Percentiles rank a stretch among this genome's conserved stretches.
Conservation (phyloP, 768 basidiomycete species). For the Tephrocybe sp. region DNA sequence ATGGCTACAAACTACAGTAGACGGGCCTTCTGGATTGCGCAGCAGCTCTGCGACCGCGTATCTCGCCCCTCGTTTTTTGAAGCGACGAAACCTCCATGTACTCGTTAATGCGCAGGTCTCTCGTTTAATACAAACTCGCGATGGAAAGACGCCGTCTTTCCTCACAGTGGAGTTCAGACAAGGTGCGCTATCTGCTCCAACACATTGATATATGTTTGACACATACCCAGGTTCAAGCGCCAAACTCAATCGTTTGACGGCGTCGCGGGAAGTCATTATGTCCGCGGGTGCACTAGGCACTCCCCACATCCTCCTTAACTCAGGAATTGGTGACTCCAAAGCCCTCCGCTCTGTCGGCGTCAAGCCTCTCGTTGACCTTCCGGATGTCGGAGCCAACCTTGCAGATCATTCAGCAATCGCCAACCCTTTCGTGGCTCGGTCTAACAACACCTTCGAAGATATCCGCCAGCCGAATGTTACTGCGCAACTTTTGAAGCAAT, state of each 20-base stretch:
- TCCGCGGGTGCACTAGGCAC: constrained; percentile 28
- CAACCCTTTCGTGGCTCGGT: constrained; percentile 11
- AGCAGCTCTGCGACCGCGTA: constrained; percentile 33
- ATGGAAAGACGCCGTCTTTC: constrained; percentile 4
- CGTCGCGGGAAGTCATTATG: constrained; percentile 29
- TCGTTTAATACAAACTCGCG: constrained; percentile 18
- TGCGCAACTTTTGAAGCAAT: constrained; percentile 17
- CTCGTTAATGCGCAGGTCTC: constrained; percentile 26
- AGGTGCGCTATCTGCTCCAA: not conserved
- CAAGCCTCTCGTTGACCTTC: constrained; percentile 17
- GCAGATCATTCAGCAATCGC: constrained; percentile 20
- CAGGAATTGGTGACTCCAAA: constrained; percentile 14
- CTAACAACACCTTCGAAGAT: constrained; percentile 18
- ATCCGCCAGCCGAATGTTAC: constrained; percentile 13
- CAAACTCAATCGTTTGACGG: constrained; percentile 14
- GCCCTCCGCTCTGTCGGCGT: constrained; percentile 12
- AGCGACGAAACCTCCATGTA: constrained; percentile 29
- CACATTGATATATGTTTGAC: too few species aligned
- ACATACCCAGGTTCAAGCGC: too few species aligned
- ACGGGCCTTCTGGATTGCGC: constrained; percentile 20
- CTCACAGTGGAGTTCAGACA: constrained; percentile 12
- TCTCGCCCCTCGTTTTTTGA: constrained; percentile 24
- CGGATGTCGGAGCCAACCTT: constrained; percentile 22
- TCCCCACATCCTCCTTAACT: constrained; percentile 24
- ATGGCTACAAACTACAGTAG: constrained; percentile 17